These are phyloP conservation scores for Podaxis sp. DNA, from an alignment of 768 basidiomycete species.

Conservation along the genomic window DNA sequence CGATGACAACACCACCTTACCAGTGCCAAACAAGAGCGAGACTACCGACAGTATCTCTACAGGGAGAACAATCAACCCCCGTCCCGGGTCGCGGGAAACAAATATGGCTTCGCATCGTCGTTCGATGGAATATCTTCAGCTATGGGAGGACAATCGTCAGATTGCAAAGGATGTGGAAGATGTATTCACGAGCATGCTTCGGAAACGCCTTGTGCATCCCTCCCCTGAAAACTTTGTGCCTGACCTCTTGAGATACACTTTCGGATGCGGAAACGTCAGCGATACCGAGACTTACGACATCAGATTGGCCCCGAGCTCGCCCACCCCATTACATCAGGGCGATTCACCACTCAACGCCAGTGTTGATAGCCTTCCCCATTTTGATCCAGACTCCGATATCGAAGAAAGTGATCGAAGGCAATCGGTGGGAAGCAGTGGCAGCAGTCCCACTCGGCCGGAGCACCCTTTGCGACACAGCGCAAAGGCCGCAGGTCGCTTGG, in stretches of 20 bases:
- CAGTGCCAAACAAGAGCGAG: background rate
- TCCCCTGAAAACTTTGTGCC: conserved; percentile 48
- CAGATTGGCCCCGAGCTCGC: conserved; percentile 47
- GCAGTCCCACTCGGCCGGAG: background rate
- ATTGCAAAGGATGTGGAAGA: conserved; percentile 40
- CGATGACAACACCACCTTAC: background rate
- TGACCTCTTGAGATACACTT: conserved; percentile 40
- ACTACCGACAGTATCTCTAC: background rate
- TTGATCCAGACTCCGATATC: background rate
- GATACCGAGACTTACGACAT: conserved; percentile 48
- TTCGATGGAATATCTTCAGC: conserved; percentile 33
- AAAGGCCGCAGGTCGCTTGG: conserved; percentile 38
- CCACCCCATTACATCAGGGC: conserved; percentile 10
- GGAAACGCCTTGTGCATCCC: conserved; percentile 47
- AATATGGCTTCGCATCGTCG: conserved; percentile 11
- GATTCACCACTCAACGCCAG: background rate
- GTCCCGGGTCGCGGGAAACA: background rate
- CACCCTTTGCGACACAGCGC: conserved; percentile 25
- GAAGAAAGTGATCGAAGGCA: background rate
- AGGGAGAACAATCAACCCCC: background rate
- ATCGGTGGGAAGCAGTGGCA: background rate
- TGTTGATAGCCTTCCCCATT: background rate
- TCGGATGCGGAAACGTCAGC: conserved; percentile 42
- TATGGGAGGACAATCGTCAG: conserved; percentile 32
- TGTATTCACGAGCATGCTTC: conserved; percentile 58